These are phyloP conservation scores for Bonia amplexicaulis DNA, from an alignment of 176 grass and related monocot species.

Conservation along the genomic window DNA sequence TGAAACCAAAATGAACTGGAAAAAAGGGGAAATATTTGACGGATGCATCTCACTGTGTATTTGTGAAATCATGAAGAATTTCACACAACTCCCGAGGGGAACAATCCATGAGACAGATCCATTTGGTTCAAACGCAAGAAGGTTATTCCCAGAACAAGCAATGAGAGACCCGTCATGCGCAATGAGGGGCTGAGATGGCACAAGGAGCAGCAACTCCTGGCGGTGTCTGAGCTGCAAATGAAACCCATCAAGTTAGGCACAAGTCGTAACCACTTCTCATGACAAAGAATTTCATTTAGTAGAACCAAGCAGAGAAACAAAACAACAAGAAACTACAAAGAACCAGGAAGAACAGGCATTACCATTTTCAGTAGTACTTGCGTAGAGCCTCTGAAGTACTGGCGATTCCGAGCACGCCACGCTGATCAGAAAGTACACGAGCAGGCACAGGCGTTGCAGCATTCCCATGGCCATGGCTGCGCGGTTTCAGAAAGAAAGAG, in stretches of 20 bases:
- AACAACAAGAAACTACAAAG: neutral
- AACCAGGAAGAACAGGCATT: neutral
- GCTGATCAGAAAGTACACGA: slow-evolving; percentile 6
- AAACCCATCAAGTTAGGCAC: neutral
- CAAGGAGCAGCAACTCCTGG: neutral
- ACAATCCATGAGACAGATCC: slow-evolving; percentile 53
- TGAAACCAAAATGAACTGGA: neutral
- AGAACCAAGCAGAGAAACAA: neutral
- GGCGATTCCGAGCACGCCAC: neutral
- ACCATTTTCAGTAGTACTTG: neutral
- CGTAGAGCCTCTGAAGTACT: neutral
- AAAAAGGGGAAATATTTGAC: neutral
- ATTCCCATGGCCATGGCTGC: neutral
- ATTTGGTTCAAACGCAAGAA: slow-evolving; percentile 54
- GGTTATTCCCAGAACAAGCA: slow-evolving; percentile 58
- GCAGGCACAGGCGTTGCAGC: slow-evolving; percentile 15
- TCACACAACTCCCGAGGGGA: slow-evolving; percentile 18
- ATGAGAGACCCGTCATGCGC: slow-evolving; percentile 42
- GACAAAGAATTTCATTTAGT: neutral
- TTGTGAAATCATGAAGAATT: neutral
- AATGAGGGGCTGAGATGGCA: slow-evolving; percentile 47
- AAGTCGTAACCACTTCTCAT: neutral
- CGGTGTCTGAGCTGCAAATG: slow-evolving; percentile 23
- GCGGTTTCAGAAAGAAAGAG: neutral
- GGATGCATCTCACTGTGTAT: neutral